Conservation (phyloP, 208 protist species). For the Leishmania arabica region DNA sequence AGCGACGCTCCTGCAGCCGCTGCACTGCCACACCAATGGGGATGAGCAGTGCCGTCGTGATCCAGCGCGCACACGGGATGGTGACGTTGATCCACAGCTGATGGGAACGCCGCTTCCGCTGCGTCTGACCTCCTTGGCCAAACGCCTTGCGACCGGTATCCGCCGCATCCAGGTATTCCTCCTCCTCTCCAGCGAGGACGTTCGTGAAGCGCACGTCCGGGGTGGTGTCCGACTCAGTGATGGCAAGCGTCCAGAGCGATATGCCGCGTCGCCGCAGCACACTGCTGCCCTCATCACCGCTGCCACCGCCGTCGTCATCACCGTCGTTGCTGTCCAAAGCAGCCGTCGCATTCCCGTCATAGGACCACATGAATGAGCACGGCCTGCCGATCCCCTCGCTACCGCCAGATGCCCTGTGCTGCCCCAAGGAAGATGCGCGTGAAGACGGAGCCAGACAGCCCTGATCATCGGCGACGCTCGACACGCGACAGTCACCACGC, state of each 20-base stretch:
- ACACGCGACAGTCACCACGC: neutral
- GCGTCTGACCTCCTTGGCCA: neutral
- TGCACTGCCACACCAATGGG: conserved; percentile 72
- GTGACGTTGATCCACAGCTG: conserved; percentile 67
- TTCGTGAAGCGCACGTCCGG: conserved; percentile 31
- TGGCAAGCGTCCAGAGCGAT: conserved; percentile 17
- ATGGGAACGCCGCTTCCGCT: conserved; percentile 9
- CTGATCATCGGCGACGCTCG: neutral
- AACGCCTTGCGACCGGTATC: neutral
- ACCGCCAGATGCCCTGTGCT: neutral
- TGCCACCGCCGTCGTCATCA: neutral
- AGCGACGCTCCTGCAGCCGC: conserved; percentile 61
- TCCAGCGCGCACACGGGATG: conserved; percentile 79
- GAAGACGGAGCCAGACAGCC: neutral
- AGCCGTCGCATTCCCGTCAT: neutral
- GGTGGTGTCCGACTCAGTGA: conserved; percentile 19
- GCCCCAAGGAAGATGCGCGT: neutral
- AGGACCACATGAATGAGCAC: neutral
- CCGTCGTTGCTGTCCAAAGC: neutral
- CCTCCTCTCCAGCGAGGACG: conserved; percentile 10
- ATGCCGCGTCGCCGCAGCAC: conserved; percentile 17
- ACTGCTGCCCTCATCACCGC: neutral
- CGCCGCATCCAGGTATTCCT: neutral
- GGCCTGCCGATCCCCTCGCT: neutral
- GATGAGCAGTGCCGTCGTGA: conserved; percentile 74